These are phyloP conservation scores for Agaricales sp. DNA, from an alignment of 1,284 basidiomycete species.

Conservation along the genomic window DNA sequence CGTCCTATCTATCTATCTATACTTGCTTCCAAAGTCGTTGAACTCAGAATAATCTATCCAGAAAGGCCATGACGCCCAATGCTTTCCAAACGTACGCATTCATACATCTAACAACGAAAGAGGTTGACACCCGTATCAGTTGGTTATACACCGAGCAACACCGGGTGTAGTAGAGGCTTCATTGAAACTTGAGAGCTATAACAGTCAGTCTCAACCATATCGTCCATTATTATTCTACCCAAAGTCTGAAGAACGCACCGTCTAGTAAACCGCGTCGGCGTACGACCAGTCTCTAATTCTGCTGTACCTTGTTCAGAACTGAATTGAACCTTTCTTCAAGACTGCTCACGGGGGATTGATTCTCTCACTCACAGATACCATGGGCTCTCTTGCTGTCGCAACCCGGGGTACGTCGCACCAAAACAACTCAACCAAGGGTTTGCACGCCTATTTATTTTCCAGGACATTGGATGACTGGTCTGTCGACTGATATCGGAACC, in stretches of 20 bases:
- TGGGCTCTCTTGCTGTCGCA: constrained; percentile 77
- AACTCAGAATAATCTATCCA: too few species aligned
- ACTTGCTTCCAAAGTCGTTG: too few species aligned
- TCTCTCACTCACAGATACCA: constrained; percentile 75
- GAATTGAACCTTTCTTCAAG: not conserved
- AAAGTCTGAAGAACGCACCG: not conserved
- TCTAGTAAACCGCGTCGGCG: constrained; percentile 65
- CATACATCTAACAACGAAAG: constrained; percentile 3
- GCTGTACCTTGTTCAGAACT: constrained; percentile 2
- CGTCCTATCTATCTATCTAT: not conserved
- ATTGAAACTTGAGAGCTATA: constrained; percentile 62
- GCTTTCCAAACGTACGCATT: constrained; percentile 60
- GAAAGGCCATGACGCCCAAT: constrained; percentile 65
- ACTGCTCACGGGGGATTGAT: constrained; percentile 77
- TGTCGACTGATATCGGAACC: constrained; percentile 81
- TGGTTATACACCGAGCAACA: constrained; percentile 49
- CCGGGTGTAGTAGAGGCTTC: constrained; percentile 60
- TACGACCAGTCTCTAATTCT: constrained; percentile 23
- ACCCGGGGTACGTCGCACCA: constrained; percentile 53
- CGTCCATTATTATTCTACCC: not conserved
- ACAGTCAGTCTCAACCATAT: constrained; percentile 46
- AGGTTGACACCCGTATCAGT: constrained; percentile 25
- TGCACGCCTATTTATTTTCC: not conserved
- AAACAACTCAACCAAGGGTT: too few species aligned
- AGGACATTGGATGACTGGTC: constrained; percentile 63